These are phyloP conservation scores for Prunus padus DNA, from an alignment of 306 rosid species.

Conservation along the genomic window DNA sequence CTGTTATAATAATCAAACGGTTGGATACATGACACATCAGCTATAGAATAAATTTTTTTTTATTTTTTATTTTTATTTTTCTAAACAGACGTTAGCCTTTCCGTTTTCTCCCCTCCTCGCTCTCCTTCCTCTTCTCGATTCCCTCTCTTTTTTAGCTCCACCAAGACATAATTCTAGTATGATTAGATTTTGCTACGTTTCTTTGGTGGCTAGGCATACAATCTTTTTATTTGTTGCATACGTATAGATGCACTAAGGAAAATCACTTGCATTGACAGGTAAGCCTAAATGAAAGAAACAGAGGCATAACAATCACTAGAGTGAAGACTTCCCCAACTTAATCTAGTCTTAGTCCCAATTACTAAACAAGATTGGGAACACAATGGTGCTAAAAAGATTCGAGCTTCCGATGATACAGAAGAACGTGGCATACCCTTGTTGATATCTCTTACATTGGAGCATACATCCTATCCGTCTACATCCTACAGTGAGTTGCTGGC, in stretches of 20 bases:
- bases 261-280: slow-evolving; percentile 14
- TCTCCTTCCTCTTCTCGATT: too few relatives aligned
- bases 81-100: too few relatives aligned
- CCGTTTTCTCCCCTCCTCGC: too few relatives aligned
- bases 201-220: too few relatives aligned
- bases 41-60: too few relatives aligned
- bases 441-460: background rate
- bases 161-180: too few relatives aligned
- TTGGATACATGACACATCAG: too few relatives aligned
- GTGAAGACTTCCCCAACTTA: slow-evolving; percentile 6
- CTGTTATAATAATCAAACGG: too few relatives aligned
- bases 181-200: too few relatives aligned
- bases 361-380: background rate
- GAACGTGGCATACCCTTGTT: background rate
- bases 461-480: background rate
- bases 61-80: too few relatives aligned
- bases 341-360: background rate
- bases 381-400: slow-evolving; percentile 4
- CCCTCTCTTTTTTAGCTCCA: too few relatives aligned
- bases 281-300: background rate
- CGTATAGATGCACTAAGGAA: background rate
- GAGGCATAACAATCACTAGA: slow-evolving; percentile 9
- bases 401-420: background rate
- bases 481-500: background rate
- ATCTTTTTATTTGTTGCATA: too few relatives aligned